These are phyloP conservation scores for Toxicodendron radicans DNA, from an alignment of 345 rosid genomes.

Conservation along the genomic window DNA sequence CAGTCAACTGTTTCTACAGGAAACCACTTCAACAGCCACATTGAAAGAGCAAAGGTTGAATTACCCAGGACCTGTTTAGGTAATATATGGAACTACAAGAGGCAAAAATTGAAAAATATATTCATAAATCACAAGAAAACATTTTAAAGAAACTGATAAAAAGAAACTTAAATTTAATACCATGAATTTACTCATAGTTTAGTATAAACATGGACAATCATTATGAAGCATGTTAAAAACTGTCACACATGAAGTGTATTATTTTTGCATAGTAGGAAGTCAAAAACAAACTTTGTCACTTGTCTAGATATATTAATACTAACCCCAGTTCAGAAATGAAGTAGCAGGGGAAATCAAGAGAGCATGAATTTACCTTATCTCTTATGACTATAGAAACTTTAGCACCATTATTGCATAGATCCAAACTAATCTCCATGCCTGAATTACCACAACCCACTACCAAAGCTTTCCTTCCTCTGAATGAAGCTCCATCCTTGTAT, in stretches of 20 bases:
- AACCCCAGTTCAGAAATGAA: too few species aligned
- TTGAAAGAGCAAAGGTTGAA: slow-evolving; percentile 62
- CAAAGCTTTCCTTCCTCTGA: slow-evolving; percentile 45
- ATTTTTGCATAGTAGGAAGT: too few species aligned
- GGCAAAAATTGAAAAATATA: not conserved
- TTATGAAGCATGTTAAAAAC: too few species aligned
- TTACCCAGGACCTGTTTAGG: slow-evolving; percentile 64
- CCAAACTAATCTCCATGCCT: slow-evolving; percentile 67
- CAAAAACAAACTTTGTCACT: too few species aligned
- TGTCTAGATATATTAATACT: too few species aligned
- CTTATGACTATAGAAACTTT: slow-evolving; percentile 58
- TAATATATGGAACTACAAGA: slow-evolving; percentile 56
- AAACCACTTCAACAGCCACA: slow-evolving; percentile 59
- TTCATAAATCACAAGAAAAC: not conserved
- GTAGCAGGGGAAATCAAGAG: not conserved
- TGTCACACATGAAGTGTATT: too few species aligned
- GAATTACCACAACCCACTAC: slow-evolving; percentile 90
- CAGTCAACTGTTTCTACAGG: slow-evolving; percentile 53
- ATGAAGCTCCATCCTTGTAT: slow-evolving; percentile 56
- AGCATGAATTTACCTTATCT: slow-evolving; percentile 38
- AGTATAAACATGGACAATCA: too few species aligned
- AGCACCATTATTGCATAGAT: slow-evolving; percentile 61
- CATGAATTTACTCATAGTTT: too few species aligned
- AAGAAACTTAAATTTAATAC: too few species aligned
- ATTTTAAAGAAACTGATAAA: too few species aligned